Conservation (phyloP, 306 rosid genomes). For the Ochetophila trinervis region DNA sequence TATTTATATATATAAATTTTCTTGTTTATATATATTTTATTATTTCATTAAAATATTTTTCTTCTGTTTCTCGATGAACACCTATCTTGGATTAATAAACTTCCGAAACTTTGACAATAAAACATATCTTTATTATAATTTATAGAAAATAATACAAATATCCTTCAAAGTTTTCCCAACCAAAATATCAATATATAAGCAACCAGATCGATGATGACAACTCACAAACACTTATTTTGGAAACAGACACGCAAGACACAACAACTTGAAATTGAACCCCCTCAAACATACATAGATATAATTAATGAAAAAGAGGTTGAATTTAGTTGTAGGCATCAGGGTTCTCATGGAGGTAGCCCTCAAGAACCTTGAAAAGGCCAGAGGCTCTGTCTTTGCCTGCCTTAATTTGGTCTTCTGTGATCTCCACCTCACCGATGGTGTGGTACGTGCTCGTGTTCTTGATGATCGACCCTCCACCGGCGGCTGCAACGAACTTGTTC, state of each 20-base stretch:
- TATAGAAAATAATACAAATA: too few species aligned
- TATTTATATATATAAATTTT: too few species aligned
- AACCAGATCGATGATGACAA: not conserved
- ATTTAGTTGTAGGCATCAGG: conserved; percentile 37
- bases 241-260: too few species aligned
- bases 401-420: conserved; percentile 32
- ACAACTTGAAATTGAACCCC: not conserved
- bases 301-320: not conserved
- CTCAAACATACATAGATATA: not conserved
- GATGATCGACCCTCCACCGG: conserved; percentile 42
- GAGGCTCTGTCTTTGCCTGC: conserved; percentile 37
- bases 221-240: too few species aligned
- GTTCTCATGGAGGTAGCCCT: conserved; percentile 37
- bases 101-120: too few species aligned
- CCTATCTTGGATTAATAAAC: too few species aligned
- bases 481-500: conserved; percentile 32
- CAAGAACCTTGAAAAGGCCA: conserved; percentile 43
- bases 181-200: too few species aligned
- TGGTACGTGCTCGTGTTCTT: conserved; percentile 36
- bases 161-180: too few species aligned
- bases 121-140: too few species aligned
- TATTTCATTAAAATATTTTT: too few species aligned
- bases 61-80: too few species aligned
- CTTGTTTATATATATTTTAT: too few species aligned
- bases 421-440: conserved; percentile 29